Evolutionary conservation across 345 rosid species (phyloP), one percentile per base, ranked within the genome.

Genomic region (Eucalyptus virginea): DNA sequence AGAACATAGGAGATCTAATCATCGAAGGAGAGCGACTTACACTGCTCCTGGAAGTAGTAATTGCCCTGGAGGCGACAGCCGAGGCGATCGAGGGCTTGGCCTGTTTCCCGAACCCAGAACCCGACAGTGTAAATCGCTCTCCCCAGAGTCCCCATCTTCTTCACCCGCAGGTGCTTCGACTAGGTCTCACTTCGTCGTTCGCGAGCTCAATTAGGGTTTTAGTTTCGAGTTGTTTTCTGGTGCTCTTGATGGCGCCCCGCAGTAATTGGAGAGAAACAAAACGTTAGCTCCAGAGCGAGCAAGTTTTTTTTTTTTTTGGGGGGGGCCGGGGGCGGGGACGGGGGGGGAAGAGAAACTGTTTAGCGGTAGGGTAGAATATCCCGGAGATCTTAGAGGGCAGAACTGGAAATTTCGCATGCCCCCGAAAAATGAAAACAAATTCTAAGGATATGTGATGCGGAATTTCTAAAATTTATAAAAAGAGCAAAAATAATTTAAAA

Each of bases 91-190:
- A 98, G 94, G 77, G 99, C 99, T 80, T 96, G 98, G 49, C 99
- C 98, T 12, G 96, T 94, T 95, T 98, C 99, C 88, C 99, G 96
- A 92, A 98, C 94, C 99, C 99, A 98, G 91, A 98, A 96, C 62
- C 98, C 98, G 32, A 97, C 96, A 88, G 97, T 91, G 96, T 97
- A 97, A 81, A 97, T 90, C 83, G 98, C 98, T 93, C 92, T 91
- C 7, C 99, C 98, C 32, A 98, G 93, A 89, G 96, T 98, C 90
- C 98, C 98, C 99, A 98, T 98, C 87, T 90, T 62, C 88, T 49
- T 48, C 52, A 51, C 60, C 40, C 86, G 54, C 62, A 40, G 87
- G 50, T 48, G 37, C 62, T 83, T 81, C 32, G 72, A 34, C 72
- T 11, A 42, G 32, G 60, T 18, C 52, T 62, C 80, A 21, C 52